Base-by-base conservation (phyloP, 2,329 filamentous ascomycete genomes). In the Xylaria sp. region DNA sequence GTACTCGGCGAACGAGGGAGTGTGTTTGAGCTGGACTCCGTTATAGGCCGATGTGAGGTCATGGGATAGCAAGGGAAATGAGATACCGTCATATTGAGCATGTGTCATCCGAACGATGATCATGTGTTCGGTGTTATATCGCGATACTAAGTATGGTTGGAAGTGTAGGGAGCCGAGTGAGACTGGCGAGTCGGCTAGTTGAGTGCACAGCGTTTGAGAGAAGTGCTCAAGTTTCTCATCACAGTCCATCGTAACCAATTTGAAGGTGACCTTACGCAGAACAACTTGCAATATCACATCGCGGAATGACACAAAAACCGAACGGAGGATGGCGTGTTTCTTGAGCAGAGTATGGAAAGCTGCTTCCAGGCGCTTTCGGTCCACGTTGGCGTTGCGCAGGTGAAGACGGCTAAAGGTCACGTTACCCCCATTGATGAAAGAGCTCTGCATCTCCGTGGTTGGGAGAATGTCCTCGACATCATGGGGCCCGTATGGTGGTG, bases 381-480 rank as follows among this genome's bases (percentile, higher is more conserved):
- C 57, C 31, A 64, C 62, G 2, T 54, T 12, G 1, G 54, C 59
- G 28, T 15, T 46, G 28, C 28, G 4, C 31, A 63, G 28, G 0
- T 23, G 55, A 15, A 63, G 42, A 38, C 54, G 50, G 17, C 50
- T 54, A 21, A 58, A 63, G 9, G 43, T 58, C 1, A 63, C 15
- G 9, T 63, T 63, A 3, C 51, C 55, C 6, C 4, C 43, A 9
- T 19, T 21, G 21, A 63, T 6, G 17, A 63, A 2, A 8, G 55
- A 25, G 38, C 33, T 63, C 43, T 63, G 62, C 1, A 55, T 8
- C 2, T 12, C n/a, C 12, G 57, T 61, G 35, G 53, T 51, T 23
- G 52, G 62, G 9, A 64, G 57, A 17, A 60, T 64, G 15, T 61
- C 62, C 33, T 64, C 60, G 8, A 63, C 55, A 35, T 63, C 50